phyloP scores from a whole-genome alignment of 2,329 filamentous ascomycete genomes.

The Penicillium sp. region DNA sequence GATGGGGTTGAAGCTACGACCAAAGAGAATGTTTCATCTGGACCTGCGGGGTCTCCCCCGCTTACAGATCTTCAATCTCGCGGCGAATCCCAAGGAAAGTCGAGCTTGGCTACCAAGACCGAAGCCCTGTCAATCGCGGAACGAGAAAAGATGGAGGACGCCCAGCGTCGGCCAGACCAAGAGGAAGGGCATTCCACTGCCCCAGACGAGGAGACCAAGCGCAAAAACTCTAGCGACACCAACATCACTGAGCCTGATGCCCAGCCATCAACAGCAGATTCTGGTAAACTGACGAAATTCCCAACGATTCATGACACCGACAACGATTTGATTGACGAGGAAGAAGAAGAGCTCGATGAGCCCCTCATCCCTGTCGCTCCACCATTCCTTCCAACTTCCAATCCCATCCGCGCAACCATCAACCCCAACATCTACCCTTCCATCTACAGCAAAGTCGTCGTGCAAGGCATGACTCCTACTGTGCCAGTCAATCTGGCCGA shows the following conservation, averaged over 20 bases:
- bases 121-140: conserved; percentile 23
- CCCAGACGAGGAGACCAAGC: conserved; percentile 19
- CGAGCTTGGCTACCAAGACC: conserved; percentile 17
- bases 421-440: conserved; percentile 66
- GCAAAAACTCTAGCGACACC: conserved; percentile 24
- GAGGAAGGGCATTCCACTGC: conserved; percentile 20
- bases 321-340: conserved; percentile 8
- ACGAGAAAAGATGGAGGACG: conserved; percentile 12
- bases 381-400: conserved; percentile 65
- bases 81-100: conserved; percentile 3
- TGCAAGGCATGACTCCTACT: conserved; percentile 71
- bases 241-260: conserved; percentile 26
- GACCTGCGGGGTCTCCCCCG: conserved; percentile 6
- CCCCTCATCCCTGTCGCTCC: conserved; percentile 66
- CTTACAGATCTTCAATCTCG: conserved; percentile 6
- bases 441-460: conserved; percentile 83
- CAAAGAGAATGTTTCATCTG: conserved; percentile 3
- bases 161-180: conserved; percentile 13
- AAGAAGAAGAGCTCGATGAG: conserved; percentile 42
- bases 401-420: conserved; percentile 73
- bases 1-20: conserved; percentile 5
- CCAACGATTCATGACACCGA: not conserved
- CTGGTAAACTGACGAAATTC: conserved; percentile 23
- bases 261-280: conserved; percentile 40
- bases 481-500: conserved; percentile 84